A percentile compares a stretch with the other conserved stretches of the same genome.
Evolutionary conservation across 75 land plant species (phyloP).

Genomic region (Cryptomeria japonica): DNA sequence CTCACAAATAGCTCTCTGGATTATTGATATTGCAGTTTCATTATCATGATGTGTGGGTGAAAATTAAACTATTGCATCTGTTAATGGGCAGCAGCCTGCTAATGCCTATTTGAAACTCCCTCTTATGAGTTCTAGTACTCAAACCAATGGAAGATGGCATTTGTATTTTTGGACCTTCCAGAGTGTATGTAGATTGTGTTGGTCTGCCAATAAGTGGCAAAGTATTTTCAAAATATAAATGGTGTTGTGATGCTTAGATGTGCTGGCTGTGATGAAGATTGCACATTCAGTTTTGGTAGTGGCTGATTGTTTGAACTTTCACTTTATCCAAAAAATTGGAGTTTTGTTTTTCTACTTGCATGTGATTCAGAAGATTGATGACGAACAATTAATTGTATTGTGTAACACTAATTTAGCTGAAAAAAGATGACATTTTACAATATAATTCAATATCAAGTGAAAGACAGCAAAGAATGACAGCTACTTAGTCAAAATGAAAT

Average conservation of each 20-base stretch:
- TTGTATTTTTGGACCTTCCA: neutral
- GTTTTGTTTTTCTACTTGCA: neutral
- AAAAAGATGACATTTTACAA: neutral
- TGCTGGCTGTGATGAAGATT: neutral
- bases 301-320: neutral
- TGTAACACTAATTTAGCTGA: neutral
- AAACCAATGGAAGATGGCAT: neutral
- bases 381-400: neutral
- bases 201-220: neutral
- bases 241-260: neutral
- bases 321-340: neutral
- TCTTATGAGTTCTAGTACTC: neutral
- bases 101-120: neutral
- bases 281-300: neutral
- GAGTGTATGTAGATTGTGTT: neutral
- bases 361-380: neutral
- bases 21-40: neutral
- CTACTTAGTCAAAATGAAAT: neutral
- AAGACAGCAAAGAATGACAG: neutral
- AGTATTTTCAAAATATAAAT: neutral
- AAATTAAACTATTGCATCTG: neutral
- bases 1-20: slow-evolving; percentile 8
- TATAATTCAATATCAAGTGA: neutral
- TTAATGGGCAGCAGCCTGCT: neutral
- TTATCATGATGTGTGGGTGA: neutral